These are phyloP conservation scores for Trichoderma erinaceum DNA, from an alignment of 495 filamentous ascomycete species.

Conservation along the genomic window DNA sequence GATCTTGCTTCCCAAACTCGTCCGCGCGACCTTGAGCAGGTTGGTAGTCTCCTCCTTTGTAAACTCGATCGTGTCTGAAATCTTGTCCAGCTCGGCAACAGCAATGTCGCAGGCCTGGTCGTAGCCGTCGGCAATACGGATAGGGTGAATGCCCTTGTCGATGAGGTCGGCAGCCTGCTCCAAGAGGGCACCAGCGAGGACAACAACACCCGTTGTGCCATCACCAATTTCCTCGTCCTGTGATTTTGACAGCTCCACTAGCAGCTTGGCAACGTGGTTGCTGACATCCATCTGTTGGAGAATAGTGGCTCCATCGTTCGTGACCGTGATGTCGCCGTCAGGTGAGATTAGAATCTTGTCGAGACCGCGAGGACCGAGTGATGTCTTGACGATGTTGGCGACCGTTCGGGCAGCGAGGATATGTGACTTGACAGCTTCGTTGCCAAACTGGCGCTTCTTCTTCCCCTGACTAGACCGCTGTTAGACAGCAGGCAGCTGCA, in stretches of 20 bases:
- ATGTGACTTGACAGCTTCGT: slow-evolving; percentile 94
- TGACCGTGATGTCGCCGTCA: slow-evolving; percentile 98
- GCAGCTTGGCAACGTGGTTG: slow-evolving; percentile 93
- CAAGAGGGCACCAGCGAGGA: slow-evolving; percentile 87
- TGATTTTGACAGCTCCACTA: slow-evolving; percentile 97
- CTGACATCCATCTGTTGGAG: slow-evolving; percentile 98
- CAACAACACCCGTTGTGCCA: slow-evolving; percentile 96
- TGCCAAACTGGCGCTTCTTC: slow-evolving; percentile 95
- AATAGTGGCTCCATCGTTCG: slow-evolving; percentile 98
- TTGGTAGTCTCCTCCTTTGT: slow-evolving; percentile 69
- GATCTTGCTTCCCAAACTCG: slow-evolving; percentile 96
- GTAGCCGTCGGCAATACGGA: slow-evolving; percentile 96
- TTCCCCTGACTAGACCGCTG: slow-evolving; percentile 71
- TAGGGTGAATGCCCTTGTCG: slow-evolving; percentile 98
- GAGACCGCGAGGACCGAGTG: slow-evolving; percentile 88
- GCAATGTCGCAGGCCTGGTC: slow-evolving; percentile 97
- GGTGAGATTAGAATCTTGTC: slow-evolving; percentile 99
- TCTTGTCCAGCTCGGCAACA: slow-evolving; percentile 81
- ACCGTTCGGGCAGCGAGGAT: slow-evolving; percentile 95
- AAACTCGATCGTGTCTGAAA: slow-evolving; percentile 87
- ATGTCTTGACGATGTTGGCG: slow-evolving; percentile 94
- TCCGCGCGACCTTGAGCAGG: slow-evolving; percentile 88
- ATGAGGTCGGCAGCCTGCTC: slow-evolving; percentile 98
- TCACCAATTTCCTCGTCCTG: slow-evolving; percentile 99
- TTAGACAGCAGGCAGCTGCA: slow-evolving; percentile 7